A percentile compares a stretch with the other conserved stretches of the same genome.
Evolutionary conservation across 208 protist genomes (phyloP).

Genomic region (Leishmania tropica): DNA sequence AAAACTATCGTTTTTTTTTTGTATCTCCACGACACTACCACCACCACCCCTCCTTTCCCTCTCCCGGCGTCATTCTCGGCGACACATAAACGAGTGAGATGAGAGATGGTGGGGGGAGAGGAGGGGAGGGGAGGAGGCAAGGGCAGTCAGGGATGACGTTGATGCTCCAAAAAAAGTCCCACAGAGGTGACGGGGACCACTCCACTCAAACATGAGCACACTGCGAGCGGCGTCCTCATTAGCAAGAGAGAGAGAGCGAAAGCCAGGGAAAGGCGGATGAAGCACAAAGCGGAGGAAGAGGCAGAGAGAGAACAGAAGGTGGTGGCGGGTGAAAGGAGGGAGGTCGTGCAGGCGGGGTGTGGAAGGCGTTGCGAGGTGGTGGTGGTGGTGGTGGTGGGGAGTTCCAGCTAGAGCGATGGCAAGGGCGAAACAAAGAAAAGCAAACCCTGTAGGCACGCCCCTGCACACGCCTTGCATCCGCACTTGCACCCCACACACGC

Average conservation of each 20-base stretch:
- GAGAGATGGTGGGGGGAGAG: not conserved
- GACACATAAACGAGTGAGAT: not conserved
- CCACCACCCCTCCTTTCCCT: not conserved
- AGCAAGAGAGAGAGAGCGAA: too few species aligned
- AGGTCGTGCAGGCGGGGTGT: not conserved
- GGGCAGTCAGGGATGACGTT: not conserved
- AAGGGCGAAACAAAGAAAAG: not conserved
- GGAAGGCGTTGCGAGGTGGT: not conserved
- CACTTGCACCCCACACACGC: not conserved
- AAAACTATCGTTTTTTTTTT: not conserved
- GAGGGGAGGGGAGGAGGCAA: not conserved
- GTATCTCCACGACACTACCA: not conserved
- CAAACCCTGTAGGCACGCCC: not conserved
- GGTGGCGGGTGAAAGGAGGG: not conserved
- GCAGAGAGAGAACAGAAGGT: not conserved
- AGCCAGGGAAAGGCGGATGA: not conserved
- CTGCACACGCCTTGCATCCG: not conserved
- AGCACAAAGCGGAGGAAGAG: not conserved
- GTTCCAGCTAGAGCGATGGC: not conserved
- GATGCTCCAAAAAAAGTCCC: not conserved
- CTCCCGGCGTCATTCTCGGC: not conserved
- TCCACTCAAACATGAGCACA: not conserved
- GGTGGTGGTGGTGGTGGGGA: too few species aligned
- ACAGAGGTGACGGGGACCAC: not conserved
- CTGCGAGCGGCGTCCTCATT: too few species aligned